Evolutionary conservation across 345 rosid genomes (phyloP).

Genomic region (Sonneratia alba): DNA sequence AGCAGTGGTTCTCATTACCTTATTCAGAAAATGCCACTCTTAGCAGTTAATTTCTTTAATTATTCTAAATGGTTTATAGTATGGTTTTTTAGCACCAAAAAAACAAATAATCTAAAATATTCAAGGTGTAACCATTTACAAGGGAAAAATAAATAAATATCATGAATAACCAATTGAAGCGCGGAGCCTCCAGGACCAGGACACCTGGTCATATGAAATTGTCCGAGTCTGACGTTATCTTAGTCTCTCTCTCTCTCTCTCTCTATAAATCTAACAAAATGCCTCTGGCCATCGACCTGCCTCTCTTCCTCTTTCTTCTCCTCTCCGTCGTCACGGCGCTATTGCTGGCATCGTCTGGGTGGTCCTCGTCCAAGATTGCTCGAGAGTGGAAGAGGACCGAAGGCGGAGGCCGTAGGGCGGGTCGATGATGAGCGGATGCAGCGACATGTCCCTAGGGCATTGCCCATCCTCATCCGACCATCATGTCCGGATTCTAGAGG

Average conservation of each 20-base stretch:
- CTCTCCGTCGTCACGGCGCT: not conserved
- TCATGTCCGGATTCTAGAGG: slow-evolving; percentile 26
- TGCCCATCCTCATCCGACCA: not conserved
- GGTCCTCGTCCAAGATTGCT: not conserved
- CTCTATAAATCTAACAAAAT: not conserved
- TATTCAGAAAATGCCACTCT: too few relatives aligned
- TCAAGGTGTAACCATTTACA: too few relatives aligned
- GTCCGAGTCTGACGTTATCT: slow-evolving; percentile 2
- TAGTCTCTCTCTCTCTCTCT: slow-evolving; percentile 5
- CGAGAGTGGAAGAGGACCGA: not conserved
- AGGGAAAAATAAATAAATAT: too few relatives aligned
- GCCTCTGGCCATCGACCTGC: not conserved
- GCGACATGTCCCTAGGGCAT: not conserved
- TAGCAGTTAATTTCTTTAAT: too few relatives aligned
- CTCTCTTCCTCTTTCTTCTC: not conserved
- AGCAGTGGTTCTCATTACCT: too few relatives aligned
- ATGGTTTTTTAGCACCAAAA: too few relatives aligned
- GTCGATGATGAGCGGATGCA: not conserved
- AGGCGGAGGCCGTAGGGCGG: not conserved
- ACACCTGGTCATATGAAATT: not conserved
- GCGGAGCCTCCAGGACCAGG: too few relatives aligned
- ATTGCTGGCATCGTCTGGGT: not conserved
- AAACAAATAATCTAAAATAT: too few relatives aligned
- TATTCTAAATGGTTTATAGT: too few relatives aligned
- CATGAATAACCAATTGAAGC: too few relatives aligned